Evolutionary conservation across 805 yeast genomes (phyloP).

Genomic region (Saccharomycodes ludwigii): DNA sequence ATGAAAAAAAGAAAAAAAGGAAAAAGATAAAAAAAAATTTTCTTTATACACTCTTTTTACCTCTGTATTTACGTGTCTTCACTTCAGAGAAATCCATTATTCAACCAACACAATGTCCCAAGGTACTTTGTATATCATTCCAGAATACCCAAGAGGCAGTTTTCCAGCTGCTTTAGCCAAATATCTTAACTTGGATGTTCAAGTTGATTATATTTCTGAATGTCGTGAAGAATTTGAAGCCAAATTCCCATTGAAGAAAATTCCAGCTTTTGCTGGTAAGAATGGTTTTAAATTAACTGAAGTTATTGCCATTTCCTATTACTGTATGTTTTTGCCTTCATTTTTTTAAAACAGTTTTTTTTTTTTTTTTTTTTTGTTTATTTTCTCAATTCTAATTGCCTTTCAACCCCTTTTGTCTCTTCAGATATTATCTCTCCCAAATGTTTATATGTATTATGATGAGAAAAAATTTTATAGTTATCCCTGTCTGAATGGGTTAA

Average conservation of each 20-base stretch:
- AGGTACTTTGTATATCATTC: conserved; percentile 39
- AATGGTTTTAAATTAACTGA: conserved; percentile 58
- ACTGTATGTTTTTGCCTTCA: conserved; percentile 22
- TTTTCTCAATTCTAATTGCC: neutral
- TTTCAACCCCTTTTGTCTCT: neutral
- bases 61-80: too few relatives aligned
- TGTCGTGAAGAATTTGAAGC: conserved; percentile 24
- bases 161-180: conserved; percentile 38
- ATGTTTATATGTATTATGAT: conserved; percentile 13
- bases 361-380: conserved; percentile 1
- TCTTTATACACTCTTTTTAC: too few relatives aligned
- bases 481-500: conserved; percentile 28
- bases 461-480: conserved; percentile 27
- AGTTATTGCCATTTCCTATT: conserved; percentile 48
- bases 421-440: neutral
- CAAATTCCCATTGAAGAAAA: conserved; percentile 50
- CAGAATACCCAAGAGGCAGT: conserved; percentile 11
- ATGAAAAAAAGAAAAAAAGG: too few relatives aligned
- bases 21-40: too few relatives aligned
- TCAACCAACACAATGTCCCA: conserved; percentile 37
- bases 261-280: conserved; percentile 55
- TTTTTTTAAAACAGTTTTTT: neutral
- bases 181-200: conserved; percentile 48
- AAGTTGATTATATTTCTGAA: conserved; percentile 31
- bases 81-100: too few relatives aligned